Percentiles rank a stretch among this genome's conserved stretches.
Conservation (phyloP, 768 basidiomycete species). For the Boletus speciosus region DNA sequence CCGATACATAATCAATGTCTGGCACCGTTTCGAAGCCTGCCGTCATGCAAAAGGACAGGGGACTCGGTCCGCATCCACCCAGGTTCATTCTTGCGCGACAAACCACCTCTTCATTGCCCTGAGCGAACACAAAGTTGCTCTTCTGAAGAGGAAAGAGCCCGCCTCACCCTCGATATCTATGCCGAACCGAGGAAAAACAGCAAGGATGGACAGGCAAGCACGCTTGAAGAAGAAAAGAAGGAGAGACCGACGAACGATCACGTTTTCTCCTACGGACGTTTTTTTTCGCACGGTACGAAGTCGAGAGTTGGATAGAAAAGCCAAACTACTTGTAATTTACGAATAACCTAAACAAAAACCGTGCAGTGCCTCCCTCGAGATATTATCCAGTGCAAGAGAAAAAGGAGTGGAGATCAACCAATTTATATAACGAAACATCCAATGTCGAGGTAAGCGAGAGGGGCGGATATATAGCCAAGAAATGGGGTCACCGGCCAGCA, state of each 20-base stretch:
- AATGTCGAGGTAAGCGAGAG: neutral
- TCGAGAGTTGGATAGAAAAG: neutral
- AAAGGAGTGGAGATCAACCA: conserved; percentile 2
- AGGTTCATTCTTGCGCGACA: conserved; percentile 22
- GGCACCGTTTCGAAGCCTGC: conserved; percentile 13
- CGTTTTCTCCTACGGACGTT: neutral
- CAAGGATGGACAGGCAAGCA: conserved; percentile 17
- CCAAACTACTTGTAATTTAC: conserved; percentile 16
- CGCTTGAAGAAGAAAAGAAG: conserved; percentile 5
- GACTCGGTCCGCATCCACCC: conserved; percentile 5
- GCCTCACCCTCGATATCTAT: conserved; percentile 8
- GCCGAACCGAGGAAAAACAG: conserved; percentile 9
- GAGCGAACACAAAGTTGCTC: conserved; percentile 12
- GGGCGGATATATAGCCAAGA: neutral
- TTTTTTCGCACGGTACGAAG: conserved; percentile 16
- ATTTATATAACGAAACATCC: neutral
- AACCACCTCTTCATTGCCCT: conserved; percentile 31
- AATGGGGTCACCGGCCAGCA: conserved; percentile 25
- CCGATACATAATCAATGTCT: conserved; percentile 7
- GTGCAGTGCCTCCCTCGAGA: neutral
- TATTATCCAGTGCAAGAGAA: neutral
- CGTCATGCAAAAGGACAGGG: neutral
- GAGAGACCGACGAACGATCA: neutral
- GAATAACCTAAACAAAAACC: conserved; percentile 23
- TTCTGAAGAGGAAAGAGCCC: conserved; percentile 28